Percentiles rank a stretch among this genome's conserved stretches.
phyloP scores from a whole-genome alignment of 108 stramenopile species.

The Aurantiochytrium sp. region DNA sequence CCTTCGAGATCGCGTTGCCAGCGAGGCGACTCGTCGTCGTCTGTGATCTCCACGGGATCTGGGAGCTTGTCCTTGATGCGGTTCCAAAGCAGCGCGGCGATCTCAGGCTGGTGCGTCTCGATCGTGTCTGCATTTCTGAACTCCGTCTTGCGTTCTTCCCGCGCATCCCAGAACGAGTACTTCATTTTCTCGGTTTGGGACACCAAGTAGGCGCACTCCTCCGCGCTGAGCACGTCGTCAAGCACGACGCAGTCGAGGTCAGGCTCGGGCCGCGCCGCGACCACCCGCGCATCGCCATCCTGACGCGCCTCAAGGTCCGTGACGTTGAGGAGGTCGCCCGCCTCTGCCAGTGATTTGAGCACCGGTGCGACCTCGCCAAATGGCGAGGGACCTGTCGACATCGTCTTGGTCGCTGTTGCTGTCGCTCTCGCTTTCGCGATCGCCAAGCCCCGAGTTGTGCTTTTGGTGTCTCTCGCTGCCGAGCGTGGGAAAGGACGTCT shows the following conservation, averaged over 20 bases:
- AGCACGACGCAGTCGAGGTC: background rate
- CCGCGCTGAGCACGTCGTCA: slow-evolving; percentile 19
- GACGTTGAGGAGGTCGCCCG: background rate
- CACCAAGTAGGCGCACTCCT: slow-evolving; percentile 22
- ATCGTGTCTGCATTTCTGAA: slow-evolving; percentile 30
- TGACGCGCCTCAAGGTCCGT: background rate
- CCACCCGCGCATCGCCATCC: background rate
- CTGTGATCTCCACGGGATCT: background rate
- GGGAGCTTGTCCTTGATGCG: background rate
- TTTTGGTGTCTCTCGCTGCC: too few species aligned
- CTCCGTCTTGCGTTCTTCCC: background rate
- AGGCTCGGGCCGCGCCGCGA: background rate
- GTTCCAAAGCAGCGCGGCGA: slow-evolving; percentile 19
- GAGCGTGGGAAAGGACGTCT: too few species aligned
- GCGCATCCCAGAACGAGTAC: slow-evolving; percentile 24
- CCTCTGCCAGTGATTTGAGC: background rate
- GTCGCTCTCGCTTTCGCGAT: background rate
- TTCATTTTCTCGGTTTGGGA: background rate
- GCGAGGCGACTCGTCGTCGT: background rate
- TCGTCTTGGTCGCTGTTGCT: background rate
- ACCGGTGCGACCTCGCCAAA: background rate
- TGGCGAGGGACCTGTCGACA: background rate
- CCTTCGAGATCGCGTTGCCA: slow-evolving; percentile 24
- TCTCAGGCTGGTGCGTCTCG: slow-evolving; percentile 6
- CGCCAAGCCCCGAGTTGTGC: too few species aligned